phyloP scores from a whole-genome alignment of 2,329 filamentous ascomycete genomes.

The Scytalidium sp. region DNA sequence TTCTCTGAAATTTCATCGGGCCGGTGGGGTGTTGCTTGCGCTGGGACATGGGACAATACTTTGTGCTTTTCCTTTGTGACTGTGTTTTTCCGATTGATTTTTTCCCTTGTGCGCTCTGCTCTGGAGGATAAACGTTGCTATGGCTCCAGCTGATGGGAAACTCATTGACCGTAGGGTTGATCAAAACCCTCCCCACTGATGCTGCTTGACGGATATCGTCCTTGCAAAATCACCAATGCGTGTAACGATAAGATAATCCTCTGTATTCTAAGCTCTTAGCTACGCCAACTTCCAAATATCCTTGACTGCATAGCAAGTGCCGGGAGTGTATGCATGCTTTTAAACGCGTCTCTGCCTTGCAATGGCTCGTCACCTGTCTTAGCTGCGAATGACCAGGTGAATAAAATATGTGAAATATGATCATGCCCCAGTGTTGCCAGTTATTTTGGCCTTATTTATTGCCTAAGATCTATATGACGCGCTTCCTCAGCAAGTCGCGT shows the following conservation, averaged over 20 bases:
- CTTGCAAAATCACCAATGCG: constrained; percentile 14
- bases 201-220: constrained; percentile 19
- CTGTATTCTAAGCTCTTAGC: constrained; percentile 30
- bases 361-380: too few species aligned
- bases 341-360: too few species aligned
- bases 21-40: constrained; percentile 22
- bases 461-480: too few species aligned
- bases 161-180: constrained; percentile 18
- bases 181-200: constrained; percentile 10
- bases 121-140: constrained; percentile 14
- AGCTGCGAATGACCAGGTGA: too few species aligned
- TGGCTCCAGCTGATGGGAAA: constrained; percentile 22
- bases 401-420: too few species aligned
- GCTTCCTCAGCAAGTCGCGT: too few species aligned
- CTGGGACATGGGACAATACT: constrained; percentile 18
- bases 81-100: constrained; percentile 12
- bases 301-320: too few species aligned
- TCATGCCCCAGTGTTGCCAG: too few species aligned
- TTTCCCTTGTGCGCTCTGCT: constrained; percentile 9
- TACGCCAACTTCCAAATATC: too few species aligned
- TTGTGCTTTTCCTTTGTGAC: constrained; percentile 15
- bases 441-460: too few species aligned
- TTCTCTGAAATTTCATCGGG: constrained; percentile 22
- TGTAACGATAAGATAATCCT: constrained; percentile 24
- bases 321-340: too few species aligned